These are phyloP conservation scores for Maudiozyma saulgeensis DNA, from an alignment of 805 yeast species.

Conservation along the genomic window DNA sequence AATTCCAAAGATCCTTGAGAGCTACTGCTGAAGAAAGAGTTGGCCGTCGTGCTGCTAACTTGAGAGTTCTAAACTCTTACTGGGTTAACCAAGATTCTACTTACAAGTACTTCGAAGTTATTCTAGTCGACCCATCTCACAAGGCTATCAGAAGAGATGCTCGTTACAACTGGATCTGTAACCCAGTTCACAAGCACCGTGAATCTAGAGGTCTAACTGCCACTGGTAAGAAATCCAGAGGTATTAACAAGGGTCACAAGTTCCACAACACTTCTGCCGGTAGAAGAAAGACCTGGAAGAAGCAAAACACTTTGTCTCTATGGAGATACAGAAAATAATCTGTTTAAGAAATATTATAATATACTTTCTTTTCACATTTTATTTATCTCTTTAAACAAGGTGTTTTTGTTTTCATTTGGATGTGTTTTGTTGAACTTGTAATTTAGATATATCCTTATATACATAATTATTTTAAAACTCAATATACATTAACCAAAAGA, in stretches of 20 bases:
- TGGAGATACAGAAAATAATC: constrained; percentile 96
- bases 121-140: constrained; percentile 95
- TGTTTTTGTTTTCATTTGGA: constrained; percentile 1
- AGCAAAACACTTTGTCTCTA: constrained; percentile 93
- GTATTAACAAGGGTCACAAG: constrained; percentile 99
- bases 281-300: constrained; percentile 99
- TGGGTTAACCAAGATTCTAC: constrained; percentile 99
- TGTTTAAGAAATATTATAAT: constrained; percentile 10
- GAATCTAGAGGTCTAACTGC: constrained; percentile 98
- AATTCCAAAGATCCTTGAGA: constrained; percentile 97
- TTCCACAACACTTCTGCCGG: constrained; percentile 98
- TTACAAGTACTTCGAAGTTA: constrained; percentile 98
- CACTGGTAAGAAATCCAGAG: constrained; percentile 98
- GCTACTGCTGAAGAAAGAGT: constrained; percentile 99
- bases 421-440: neutral
- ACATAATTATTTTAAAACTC: neutral
- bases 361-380: constrained; percentile 4
- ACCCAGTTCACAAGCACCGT: constrained; percentile 99
- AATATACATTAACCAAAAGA: neutral
- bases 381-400: neutral
- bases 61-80: constrained; percentile 99
- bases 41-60: constrained; percentile 97
- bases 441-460: too few species aligned
- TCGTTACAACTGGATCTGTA: constrained; percentile 98
- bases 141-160: constrained; percentile 98